Evolutionary conservation across 352 stramenopile species (phyloP).

Genomic region (Sclerospora graminicola): DNA sequence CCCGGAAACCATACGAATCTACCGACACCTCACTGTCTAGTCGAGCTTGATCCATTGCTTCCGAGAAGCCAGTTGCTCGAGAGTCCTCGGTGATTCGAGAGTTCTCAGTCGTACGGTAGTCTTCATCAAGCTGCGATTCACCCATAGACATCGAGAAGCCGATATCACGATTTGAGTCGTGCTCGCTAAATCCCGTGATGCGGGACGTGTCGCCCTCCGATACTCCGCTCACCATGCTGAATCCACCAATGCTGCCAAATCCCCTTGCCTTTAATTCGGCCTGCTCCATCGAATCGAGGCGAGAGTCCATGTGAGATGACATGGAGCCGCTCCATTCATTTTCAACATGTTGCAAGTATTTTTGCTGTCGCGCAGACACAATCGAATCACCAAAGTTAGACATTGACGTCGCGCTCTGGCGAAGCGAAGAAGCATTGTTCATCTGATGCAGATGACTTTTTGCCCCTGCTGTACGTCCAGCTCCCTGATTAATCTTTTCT

Average conservation of each 20-base stretch:
- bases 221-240: conserved; percentile 31
- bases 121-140: conserved; percentile 12
- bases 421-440: conserved; percentile 36
- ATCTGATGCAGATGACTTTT: conserved; percentile 14
- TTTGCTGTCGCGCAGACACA: conserved; percentile 26
- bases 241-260: conserved; percentile 23
- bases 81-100: conserved; percentile 15
- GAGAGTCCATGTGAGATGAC: conserved; percentile 29
- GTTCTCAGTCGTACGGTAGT: conserved; percentile 19
- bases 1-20: conserved; percentile 59
- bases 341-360: conserved; percentile 30
- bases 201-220: conserved; percentile 19
- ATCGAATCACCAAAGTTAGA: conserved; percentile 49
- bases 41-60: conserved; percentile 30
- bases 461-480: conserved; percentile 1
- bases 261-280: conserved; percentile 18
- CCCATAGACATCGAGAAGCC: conserved; percentile 28
- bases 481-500: conserved; percentile 23
- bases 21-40: conserved; percentile 55
- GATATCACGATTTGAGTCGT: conserved; percentile 23
- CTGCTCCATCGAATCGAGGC: conserved; percentile 25
- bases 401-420: conserved; percentile 35
- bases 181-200: conserved; percentile 14
- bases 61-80: conserved; percentile 27
- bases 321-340: conserved; percentile 46